Percentiles rank a stretch among this genome's conserved stretches.
Conservation (phyloP, 805 yeast species). For the Wickerhamomyces kurtzmanii region DNA sequence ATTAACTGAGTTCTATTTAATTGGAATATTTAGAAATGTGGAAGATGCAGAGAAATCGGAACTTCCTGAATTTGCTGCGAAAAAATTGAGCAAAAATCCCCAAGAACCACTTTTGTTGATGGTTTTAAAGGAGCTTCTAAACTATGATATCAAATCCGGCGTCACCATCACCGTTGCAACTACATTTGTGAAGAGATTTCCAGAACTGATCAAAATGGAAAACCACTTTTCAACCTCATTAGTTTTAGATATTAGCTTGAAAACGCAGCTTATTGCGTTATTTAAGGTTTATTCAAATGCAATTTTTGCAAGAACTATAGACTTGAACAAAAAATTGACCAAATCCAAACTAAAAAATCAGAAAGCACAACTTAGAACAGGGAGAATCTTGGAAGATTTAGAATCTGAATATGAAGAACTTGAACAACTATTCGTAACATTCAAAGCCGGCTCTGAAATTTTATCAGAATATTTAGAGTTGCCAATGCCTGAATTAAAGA, state of each 20-base stretch:
- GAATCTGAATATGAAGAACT: slow-evolving; percentile 23
- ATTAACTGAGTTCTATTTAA: slow-evolving; percentile 46
- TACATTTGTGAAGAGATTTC: slow-evolving; percentile 39
- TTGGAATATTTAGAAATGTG: slow-evolving; percentile 42
- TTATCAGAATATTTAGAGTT: slow-evolving; percentile 32
- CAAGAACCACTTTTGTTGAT: slow-evolving; percentile 30
- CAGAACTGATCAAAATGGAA: slow-evolving; percentile 20
- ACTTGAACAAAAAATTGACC: slow-evolving; percentile 24
- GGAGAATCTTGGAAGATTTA: slow-evolving; percentile 35
- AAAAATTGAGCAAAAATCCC: slow-evolving; percentile 20
- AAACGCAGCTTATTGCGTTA: slow-evolving; percentile 21
- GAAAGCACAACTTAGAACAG: slow-evolving; percentile 56
- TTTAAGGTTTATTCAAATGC: slow-evolving; percentile 34
- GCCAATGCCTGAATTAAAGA: slow-evolving; percentile 24
- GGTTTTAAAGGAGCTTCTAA: slow-evolving; percentile 34
- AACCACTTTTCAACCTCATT: slow-evolving; percentile 16
- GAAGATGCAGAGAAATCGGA: slow-evolving; percentile 29
- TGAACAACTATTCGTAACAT: slow-evolving; percentile 29
- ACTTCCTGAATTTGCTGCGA: slow-evolving; percentile 33
- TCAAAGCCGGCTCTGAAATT: slow-evolving; percentile 29
- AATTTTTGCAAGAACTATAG: slow-evolving; percentile 25
- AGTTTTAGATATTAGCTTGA: slow-evolving; percentile 17
- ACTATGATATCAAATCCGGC: slow-evolving; percentile 27
- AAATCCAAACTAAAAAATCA: slow-evolving; percentile 30
- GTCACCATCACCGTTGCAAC: slow-evolving; percentile 28